Percentiles rank a stretch among this genome's conserved stretches.
Evolutionary conservation across 495 filamentous ascomycete genomes (phyloP).

Genomic region (Xylaria flabelliformis): DNA sequence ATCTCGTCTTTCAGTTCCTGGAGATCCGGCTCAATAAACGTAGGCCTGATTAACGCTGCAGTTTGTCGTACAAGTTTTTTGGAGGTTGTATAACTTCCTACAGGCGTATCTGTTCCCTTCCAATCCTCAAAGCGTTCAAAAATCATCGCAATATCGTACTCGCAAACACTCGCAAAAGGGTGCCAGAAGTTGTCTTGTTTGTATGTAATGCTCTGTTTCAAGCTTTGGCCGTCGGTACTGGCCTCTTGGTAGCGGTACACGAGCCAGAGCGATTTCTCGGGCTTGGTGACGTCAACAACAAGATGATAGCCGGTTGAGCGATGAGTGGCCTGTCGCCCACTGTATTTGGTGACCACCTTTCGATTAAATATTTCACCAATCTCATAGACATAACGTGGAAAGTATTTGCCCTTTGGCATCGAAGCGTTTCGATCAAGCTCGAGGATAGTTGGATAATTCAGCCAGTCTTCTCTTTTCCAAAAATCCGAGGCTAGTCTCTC

Average conservation of each 20-base stretch:
- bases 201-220: constrained; percentile 26
- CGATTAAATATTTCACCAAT: constrained; percentile 28
- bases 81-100: constrained; percentile 12
- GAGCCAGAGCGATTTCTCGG: constrained; percentile 28
- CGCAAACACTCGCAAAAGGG: constrained; percentile 25
- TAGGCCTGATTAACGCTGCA: constrained; percentile 18
- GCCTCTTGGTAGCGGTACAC: constrained; percentile 25
- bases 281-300: constrained; percentile 25
- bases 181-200: constrained; percentile 26
- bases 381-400: constrained; percentile 27
- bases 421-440: constrained; percentile 19
- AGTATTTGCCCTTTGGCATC: constrained; percentile 25
- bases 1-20: constrained; percentile 25
- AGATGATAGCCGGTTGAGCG: constrained; percentile 27
- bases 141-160: constrained; percentile 29
- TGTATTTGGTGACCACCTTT: constrained; percentile 21
- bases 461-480: constrained; percentile 24
- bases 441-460: constrained; percentile 25
- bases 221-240: constrained; percentile 4
- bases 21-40: constrained; percentile 24
- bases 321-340: constrained; percentile 24
- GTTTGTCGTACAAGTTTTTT: constrained; percentile 24
- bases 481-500: constrained; percentile 19
- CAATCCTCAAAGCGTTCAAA: constrained; percentile 27
- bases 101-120: constrained; percentile 22